Percentiles rank a stretch among this genome's conserved stretches.
These are phyloP conservation scores for Naegleria lovaniensis DNA, from an alignment of 208 protist genomes.

Conservation along the genomic window DNA sequence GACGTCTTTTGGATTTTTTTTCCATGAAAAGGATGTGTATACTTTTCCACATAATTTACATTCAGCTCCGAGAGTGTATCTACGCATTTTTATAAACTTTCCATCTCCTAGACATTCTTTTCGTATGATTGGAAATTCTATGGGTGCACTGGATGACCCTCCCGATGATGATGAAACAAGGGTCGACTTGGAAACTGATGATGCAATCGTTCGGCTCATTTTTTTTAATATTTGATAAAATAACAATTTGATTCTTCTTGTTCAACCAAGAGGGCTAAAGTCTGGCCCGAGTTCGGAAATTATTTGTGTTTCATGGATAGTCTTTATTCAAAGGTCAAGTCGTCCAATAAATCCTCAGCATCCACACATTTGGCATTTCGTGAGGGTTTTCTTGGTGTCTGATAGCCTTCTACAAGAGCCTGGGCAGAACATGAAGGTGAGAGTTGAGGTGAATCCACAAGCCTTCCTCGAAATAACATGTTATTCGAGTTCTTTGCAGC, in stretches of 20 bases:
- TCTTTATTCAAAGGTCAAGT: background rate
- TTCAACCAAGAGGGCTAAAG: no score
- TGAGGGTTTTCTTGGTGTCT: background rate
- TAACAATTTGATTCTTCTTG: no score
- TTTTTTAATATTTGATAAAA: no score
- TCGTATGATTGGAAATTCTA: conserved; percentile 10
- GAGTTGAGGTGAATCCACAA: no score
- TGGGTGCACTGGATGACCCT: background rate
- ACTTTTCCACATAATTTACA: conserved; percentile 1
- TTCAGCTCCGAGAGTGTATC: background rate
- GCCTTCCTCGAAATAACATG: background rate
- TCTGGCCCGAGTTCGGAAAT: no score
- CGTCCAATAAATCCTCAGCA: background rate
- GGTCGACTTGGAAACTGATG: no score
- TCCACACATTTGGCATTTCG: background rate
- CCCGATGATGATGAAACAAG: no score
- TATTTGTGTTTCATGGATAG: no score
- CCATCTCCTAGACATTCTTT: background rate
- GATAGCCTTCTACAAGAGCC: background rate
- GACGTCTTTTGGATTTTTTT: background rate
- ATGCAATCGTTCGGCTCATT: no score
- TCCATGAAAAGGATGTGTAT: background rate
- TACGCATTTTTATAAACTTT: conserved; percentile 5
- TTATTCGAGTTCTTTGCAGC: background rate
- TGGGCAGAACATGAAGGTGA: no score